Evolutionary conservation across 2,329 filamentous ascomycete species (phyloP).

Genomic region (Coniochaeta sp.): DNA sequence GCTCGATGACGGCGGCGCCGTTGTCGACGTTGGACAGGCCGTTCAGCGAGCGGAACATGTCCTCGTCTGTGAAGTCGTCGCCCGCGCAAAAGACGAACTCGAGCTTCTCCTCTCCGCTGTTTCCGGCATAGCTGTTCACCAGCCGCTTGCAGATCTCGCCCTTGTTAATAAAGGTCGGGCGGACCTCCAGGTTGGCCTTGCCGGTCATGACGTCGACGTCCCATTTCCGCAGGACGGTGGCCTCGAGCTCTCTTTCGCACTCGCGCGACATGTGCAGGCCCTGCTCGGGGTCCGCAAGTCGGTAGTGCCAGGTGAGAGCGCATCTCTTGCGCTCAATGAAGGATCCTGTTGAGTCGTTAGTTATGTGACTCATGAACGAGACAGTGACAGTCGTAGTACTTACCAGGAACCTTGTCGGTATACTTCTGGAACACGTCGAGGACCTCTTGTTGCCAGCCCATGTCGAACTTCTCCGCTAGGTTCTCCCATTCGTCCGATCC

Average conservation of each 20-base stretch:
- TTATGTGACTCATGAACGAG: background rate
- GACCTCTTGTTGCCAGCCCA: conserved; percentile 88
- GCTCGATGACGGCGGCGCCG: conserved; percentile 33
- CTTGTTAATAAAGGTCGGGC: conserved; percentile 97
- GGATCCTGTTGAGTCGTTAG: conserved; percentile 48
- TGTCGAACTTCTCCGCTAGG: conserved; percentile 76
- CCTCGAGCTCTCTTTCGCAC: conserved; percentile 75
- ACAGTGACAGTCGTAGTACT: conserved; percentile 21
- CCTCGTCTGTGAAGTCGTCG: conserved; percentile 96
- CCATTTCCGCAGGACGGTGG: conserved; percentile 68
- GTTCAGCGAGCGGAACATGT: conserved; percentile 83
- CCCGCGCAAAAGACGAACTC: conserved; percentile 89
- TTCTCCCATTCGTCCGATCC: conserved; percentile 77
- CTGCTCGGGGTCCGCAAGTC: conserved; percentile 79
- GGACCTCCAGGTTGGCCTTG: conserved; percentile 93
- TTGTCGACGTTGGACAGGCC: conserved; percentile 32
- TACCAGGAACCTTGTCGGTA: conserved; percentile 78
- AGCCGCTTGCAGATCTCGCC: conserved; percentile 87
- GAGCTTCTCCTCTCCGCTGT: conserved; percentile 38
- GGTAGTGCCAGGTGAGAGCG: conserved; percentile 95
- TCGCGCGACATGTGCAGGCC: conserved; percentile 72
- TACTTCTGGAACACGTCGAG: conserved; percentile 80
- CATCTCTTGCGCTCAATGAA: conserved; percentile 94
- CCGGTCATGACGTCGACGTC: conserved; percentile 95
- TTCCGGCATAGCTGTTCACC: conserved; percentile 56